These are phyloP conservation scores for Xylaria hypoxylon DNA, from an alignment of 2,329 filamentous ascomycete genomes.

Conservation along the genomic window DNA sequence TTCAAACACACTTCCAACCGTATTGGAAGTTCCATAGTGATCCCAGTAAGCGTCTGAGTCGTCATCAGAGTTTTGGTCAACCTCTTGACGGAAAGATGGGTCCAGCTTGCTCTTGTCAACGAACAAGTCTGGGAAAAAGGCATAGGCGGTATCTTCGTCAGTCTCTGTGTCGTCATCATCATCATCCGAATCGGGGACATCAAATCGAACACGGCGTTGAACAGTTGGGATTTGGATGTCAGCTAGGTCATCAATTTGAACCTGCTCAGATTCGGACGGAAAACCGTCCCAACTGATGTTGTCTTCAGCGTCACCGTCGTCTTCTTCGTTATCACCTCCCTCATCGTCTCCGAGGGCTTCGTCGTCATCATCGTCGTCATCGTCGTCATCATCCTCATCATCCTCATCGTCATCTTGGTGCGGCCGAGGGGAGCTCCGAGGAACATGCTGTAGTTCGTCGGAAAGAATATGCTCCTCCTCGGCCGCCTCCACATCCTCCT, in stretches of 20 bases:
- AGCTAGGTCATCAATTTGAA: conserved; percentile 57
- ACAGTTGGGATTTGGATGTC: conserved; percentile 49
- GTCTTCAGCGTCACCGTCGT: conserved; percentile 54
- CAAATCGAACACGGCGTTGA: conserved; percentile 79
- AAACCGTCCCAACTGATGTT: conserved; percentile 68
- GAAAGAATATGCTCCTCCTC: conserved; percentile 80
- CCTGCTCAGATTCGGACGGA: conserved; percentile 57
- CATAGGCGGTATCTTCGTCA: conserved; percentile 69
- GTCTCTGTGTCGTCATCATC: conserved; percentile 74
- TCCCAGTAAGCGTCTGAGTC: conserved; percentile 72
- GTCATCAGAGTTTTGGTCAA: conserved; percentile 70
- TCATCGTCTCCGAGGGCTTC: conserved; percentile 55
- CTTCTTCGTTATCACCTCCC: conserved; percentile 36
- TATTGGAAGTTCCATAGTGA: conserved; percentile 57
- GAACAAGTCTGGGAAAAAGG: conserved; percentile 81
- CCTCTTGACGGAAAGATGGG: conserved; percentile 77
- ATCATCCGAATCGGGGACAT: conserved; percentile 75
- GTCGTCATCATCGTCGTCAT: conserved; percentile 55
- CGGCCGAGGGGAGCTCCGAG: conserved; percentile 64
- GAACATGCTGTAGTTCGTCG: conserved; percentile 54
- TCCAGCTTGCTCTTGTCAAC: conserved; percentile 79
- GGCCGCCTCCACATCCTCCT: conserved; percentile 79
- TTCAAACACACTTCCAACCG: conserved; percentile 47
- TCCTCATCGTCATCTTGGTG: conserved; percentile 56
- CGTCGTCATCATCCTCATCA: conserved; percentile 54